Percentiles rank a stretch among this genome's conserved stretches.
Evolutionary conservation across 805 yeast species (phyloP).

Genomic region (Candida vaughaniae): DNA sequence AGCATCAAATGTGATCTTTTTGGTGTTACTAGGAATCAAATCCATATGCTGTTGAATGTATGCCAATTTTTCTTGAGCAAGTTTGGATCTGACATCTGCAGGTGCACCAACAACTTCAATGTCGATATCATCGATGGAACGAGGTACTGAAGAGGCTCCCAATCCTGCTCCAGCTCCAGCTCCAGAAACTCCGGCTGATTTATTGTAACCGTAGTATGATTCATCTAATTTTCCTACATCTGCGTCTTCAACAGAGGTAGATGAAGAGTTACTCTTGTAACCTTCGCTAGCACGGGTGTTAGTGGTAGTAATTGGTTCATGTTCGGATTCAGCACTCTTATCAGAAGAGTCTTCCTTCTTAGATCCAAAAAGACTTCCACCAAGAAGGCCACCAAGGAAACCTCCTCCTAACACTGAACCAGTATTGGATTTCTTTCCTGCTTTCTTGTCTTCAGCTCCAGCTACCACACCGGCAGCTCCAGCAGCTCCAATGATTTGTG

Average conservation of each 20-base stretch:
- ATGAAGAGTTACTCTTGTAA: slow-evolving; percentile 12
- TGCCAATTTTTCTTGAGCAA: slow-evolving; percentile 10
- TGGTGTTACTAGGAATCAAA: slow-evolving; percentile 13
- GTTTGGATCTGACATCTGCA: slow-evolving; percentile 6
- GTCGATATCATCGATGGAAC: slow-evolving; percentile 7
- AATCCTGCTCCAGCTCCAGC: not conserved
- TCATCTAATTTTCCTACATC: slow-evolving; percentile 3
- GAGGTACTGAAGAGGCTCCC: slow-evolving; percentile 9
- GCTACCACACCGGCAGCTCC: slow-evolving; percentile 8
- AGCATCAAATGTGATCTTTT: slow-evolving; percentile 16
- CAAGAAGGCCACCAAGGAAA: slow-evolving; percentile 5
- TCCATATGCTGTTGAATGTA: slow-evolving; percentile 11
- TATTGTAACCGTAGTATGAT: slow-evolving; percentile 8
- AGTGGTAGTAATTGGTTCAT: slow-evolving; percentile 1
- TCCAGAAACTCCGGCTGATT: not conserved
- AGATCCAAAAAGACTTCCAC: slow-evolving; percentile 4
- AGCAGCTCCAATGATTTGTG: slow-evolving; percentile 9
- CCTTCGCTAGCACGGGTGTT: slow-evolving; percentile 1
- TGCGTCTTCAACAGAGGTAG: slow-evolving; percentile 7
- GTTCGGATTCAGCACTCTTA: not conserved
- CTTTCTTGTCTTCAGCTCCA: slow-evolving; percentile 1
- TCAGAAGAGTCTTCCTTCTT: slow-evolving; percentile 1
- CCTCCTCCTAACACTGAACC: slow-evolving; percentile 3
- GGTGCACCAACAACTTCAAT: slow-evolving; percentile 17
- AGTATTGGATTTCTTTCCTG: not conserved